Conservation (phyloP, 1,284 basidiomycete species). For the Vanrija humicola region DNA sequence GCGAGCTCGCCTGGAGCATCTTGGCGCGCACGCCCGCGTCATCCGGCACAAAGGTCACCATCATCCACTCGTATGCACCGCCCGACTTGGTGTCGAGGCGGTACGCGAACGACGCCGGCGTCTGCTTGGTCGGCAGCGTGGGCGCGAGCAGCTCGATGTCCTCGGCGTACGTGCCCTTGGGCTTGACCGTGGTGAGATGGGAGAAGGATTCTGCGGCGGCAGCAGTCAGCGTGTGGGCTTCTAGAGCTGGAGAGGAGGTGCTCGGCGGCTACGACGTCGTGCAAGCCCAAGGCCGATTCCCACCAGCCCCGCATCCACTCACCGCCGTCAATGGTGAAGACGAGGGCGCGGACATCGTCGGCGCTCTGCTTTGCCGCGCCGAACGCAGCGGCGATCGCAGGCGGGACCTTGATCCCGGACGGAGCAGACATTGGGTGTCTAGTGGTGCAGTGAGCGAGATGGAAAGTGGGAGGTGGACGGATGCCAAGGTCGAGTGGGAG, state of each 20-base stretch:
- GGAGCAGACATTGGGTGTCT: constrained; percentile 42
- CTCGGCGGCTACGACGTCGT: too few species aligned
- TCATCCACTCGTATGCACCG: constrained; percentile 47
- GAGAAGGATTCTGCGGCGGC: constrained; percentile 32
- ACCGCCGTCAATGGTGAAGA: constrained; percentile 48
- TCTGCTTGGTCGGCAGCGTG: constrained; percentile 37
- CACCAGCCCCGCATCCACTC: constrained; percentile 11
- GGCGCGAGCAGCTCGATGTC: constrained; percentile 39
- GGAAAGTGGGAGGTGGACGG: neutral
- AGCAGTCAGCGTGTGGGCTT: too few species aligned
- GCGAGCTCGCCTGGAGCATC: constrained; percentile 90
- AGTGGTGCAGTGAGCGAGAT: constrained; percentile 1
- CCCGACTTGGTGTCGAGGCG: constrained; percentile 38
- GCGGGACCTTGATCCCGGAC: constrained; percentile 47
- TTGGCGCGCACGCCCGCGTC: constrained; percentile 52
- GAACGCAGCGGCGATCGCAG: constrained; percentile 37
- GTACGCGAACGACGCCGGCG: constrained; percentile 47
- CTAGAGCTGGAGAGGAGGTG: too few species aligned
- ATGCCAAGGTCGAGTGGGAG: neutral
- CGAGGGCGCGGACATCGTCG: constrained; percentile 37
- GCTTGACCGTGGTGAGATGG: constrained; percentile 31
- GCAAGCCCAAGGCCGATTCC: too few species aligned
- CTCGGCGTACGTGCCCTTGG: constrained; percentile 36
- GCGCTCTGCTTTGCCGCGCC: constrained; percentile 27
- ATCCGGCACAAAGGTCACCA: constrained; percentile 49